Base-by-base conservation (phyloP, 345 rosid genomes). In the Sisymbrium altissimum region DNA sequence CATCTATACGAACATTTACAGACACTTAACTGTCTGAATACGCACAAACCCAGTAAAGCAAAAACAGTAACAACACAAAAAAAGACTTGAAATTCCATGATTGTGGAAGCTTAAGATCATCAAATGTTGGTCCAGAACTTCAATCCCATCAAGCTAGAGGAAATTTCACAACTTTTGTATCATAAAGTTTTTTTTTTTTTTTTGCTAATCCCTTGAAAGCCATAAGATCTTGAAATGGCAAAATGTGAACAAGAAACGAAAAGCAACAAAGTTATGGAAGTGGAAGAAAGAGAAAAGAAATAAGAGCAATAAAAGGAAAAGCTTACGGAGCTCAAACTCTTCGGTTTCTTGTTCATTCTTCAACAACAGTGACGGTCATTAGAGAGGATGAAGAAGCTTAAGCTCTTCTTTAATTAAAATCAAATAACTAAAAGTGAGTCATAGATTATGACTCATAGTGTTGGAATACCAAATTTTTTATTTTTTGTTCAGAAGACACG, bases 261-360 rank as follows among this genome's bases (percentile, higher is more conserved):
- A 60, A 59, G 45, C 40, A 73, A 17, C 32, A 36, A 40, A 6
- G 53, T 18, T n/a, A 15, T 5, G 3, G 64, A 43, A 23, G 9
- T 11, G n/a, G 43, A 36, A 44, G 14, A 43, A 55, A 12, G 44
- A 44, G 46, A 41, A 40, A 39, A 12, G 15, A 57, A 23, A 25
- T 6, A 55, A 55, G 21, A 55, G 60, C 6, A 55, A 30, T 30
- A 12, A 15, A 29, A 36, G 41, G 29, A 21, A 19, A 36, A 52
- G 38, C 80, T 76, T 70, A 76, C 80, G 52, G 75, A 76, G 71
- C 54, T 70, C 75, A 35, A 64, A 70, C 19, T 70, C 61, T 64
- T 76, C 66, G n/a, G 44, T 63, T 76, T 70, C 63, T 76, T 69
- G 60, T 68, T 68, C 63, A 75, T 60, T 17, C 35, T 50, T 75